Percentiles rank a stretch among this genome's conserved stretches.
Conservation (phyloP, 306 rosid genomes). For the Benincasa hispida region DNA sequence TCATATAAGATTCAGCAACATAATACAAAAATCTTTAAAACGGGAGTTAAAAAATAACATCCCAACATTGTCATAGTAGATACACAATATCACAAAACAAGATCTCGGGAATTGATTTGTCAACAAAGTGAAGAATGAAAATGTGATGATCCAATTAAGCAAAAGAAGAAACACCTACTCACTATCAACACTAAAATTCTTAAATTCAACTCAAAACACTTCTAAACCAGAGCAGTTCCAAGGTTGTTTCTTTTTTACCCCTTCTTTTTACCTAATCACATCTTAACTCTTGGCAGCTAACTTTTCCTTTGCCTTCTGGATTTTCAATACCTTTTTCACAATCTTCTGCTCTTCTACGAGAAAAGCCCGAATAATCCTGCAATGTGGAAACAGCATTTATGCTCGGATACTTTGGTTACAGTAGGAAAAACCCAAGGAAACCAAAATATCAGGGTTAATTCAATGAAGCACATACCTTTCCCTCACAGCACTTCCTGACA, state of each 20-base stretch:
- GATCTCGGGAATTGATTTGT: not conserved
- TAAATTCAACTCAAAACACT: conserved; percentile 32
- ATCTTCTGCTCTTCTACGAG: conserved; percentile 64
- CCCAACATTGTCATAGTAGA: not conserved
- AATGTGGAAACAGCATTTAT: not conserved
- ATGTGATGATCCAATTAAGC: not conserved
- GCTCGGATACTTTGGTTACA: not conserved
- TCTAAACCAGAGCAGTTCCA: not conserved
- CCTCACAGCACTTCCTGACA: conserved; percentile 54
- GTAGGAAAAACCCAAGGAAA: not conserved
- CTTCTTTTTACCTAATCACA: not conserved
- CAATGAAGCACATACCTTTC: conserved; percentile 34
- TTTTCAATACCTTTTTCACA: conserved; percentile 60
- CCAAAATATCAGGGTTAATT: not conserved
- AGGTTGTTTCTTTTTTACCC: not conserved
- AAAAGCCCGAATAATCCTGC: conserved; percentile 50
- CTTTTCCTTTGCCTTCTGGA: conserved; percentile 60
- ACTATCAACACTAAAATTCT: conserved; percentile 11
- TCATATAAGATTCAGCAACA: not conserved
- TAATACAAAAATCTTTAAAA: not conserved
- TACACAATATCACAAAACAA: not conserved
- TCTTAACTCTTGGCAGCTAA: conserved; percentile 27
- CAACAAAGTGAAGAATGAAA: not conserved
- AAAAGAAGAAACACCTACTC: not conserved
- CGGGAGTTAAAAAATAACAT: not conserved